A percentile compares a stretch with the other conserved stretches of the same genome.
phyloP scores from a whole-genome alignment of 129 eudicot genomes.

The Silybum marianum region DNA sequence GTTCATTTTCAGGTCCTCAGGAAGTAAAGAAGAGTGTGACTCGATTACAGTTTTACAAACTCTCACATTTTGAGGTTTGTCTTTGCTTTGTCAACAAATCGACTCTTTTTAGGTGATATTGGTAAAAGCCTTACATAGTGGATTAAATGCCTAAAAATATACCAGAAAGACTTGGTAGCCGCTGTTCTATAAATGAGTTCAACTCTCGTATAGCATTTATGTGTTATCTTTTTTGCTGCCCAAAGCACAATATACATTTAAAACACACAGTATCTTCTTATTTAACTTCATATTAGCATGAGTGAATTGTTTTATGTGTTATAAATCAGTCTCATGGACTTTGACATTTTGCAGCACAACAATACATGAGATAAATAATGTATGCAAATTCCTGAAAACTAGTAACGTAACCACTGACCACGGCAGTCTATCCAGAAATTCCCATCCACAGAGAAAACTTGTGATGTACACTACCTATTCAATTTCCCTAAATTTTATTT shows the following conservation, averaged over 20 bases:
- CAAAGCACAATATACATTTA: background rate
- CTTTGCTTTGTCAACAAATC: background rate
- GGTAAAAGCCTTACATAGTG: background rate
- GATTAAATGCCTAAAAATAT: background rate
- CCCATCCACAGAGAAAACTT: background rate
- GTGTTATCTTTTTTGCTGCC: background rate
- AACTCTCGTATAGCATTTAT: background rate
- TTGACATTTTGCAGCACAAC: background rate
- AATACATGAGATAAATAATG: background rate
- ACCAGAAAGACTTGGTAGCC: background rate
- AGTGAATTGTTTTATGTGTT: background rate
- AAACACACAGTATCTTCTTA: background rate
- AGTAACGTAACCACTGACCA: background rate
- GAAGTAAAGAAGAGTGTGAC: background rate
- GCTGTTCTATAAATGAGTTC: background rate
- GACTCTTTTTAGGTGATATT: background rate
- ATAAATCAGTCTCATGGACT: background rate
- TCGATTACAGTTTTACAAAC: background rate
- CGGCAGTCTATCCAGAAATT: background rate
- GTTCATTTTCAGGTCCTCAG: background rate
- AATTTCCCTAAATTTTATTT: background rate
- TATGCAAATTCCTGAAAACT: background rate
- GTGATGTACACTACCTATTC: background rate
- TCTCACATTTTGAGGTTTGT: background rate
- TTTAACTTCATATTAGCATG: conserved; percentile 1